Percentiles rank a stretch among this genome's conserved stretches.
Evolutionary conservation across 495 filamentous ascomycete genomes (phyloP).

Genomic region (Talaromyces trachyspermus): DNA sequence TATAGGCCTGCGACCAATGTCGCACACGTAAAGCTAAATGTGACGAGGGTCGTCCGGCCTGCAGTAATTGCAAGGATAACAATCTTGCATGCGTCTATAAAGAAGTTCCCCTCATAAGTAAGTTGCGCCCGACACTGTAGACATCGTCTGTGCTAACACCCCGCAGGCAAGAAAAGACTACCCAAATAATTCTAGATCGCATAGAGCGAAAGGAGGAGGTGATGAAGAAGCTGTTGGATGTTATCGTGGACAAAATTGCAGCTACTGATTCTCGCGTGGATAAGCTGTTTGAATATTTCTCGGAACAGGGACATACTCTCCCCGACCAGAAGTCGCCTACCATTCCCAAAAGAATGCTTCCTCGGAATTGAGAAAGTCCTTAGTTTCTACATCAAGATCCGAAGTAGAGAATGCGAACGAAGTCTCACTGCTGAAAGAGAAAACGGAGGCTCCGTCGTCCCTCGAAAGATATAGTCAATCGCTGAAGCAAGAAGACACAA

Average conservation of each 20-base stretch:
- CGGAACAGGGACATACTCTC: conserved; percentile 8
- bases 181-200: conserved; percentile 29
- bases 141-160: neutral
- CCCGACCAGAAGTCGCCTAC: conserved; percentile 1
- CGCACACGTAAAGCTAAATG: conserved; percentile 57
- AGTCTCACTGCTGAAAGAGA: no score
- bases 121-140: no score
- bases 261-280: no score
- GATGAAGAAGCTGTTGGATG: neutral
- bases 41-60: conserved; percentile 51
- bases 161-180: conserved; percentile 35
- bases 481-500: no score
- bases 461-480: no score
- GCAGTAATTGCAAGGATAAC: conserved; percentile 54
- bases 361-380: conserved; percentile 1
- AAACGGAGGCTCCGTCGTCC: no score
- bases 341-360: neutral
- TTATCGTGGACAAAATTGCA: no score
- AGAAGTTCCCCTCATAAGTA: conserved; percentile 55
- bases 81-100: conserved; percentile 49
- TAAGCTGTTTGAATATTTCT: no score
- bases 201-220: conserved; percentile 24
- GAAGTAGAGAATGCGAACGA: neutral
- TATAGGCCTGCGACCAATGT: conserved; percentile 54
- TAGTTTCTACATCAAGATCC: neutral